Base-by-base conservation (phyloP, 2,329 filamentous ascomycete genomes). In the Chrysoporthe cubensis region DNA sequence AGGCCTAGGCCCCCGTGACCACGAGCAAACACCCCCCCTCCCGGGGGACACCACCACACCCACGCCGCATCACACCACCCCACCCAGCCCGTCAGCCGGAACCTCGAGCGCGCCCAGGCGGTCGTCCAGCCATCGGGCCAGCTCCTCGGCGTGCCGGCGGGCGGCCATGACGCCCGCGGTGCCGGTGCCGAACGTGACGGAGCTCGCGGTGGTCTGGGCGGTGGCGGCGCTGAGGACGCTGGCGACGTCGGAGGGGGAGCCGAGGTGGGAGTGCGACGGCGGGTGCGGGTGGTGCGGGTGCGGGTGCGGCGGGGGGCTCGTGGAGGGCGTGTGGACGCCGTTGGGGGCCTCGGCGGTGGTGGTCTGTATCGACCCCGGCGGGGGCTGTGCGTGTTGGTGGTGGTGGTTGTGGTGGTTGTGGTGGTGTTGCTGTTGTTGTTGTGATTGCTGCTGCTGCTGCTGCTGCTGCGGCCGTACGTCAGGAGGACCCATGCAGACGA, bases 101-200 rank as follows among this genome's bases (percentile, higher is more conserved):
- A 88, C 81, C 16, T 78, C 78, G 69, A 89, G 74, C 16, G 81
- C 79, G 6, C 84, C 84, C 6, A 90, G 79, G 77, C 85, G 85
- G n/a, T 85, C 84, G 70, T 90, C 87, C 71, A 90, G 75, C 83
- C 85, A 88, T 65, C 80, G 78, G 34, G 85, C 86, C 66, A 90
- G 78, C 71, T 89, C 87, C 71, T 87, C 85, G 4, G 87, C 85
- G 66, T 87, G 85, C 66, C 83, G 81, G 67, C 87, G 80, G 76
- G 87, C 82, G 9, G 80, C 80, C 62, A 85, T 80, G 26, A 87
- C 82, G 32, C 81, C 83, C 2, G 81, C 80, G 2, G 82, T 67
- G 3, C 76, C 77, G 18, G 78, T 76, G 60, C 78, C 80, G 9
- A 75, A 72, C 26, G 76, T 71, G 56, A 78, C 78, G 42, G 60